Evolutionary conservation across 371 early-diverging fungal species (phyloP).

Genomic region (Actinomortierella wolfii): DNA sequence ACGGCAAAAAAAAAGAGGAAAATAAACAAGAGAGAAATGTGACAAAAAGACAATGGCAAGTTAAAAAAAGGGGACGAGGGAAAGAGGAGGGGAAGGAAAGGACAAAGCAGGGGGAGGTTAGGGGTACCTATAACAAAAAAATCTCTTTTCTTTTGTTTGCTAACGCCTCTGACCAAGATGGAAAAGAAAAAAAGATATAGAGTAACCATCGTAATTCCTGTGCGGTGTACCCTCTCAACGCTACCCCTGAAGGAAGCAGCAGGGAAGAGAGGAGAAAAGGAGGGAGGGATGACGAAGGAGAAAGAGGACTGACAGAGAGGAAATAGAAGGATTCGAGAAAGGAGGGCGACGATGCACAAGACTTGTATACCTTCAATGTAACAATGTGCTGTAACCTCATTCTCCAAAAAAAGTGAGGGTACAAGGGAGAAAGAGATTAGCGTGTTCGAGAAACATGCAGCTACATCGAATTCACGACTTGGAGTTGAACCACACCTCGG

Average conservation of each 20-base stretch:
- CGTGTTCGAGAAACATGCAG: too few relatives aligned
- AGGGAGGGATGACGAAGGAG: background rate
- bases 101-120: too few relatives aligned
- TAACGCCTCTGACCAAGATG: too few relatives aligned
- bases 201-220: background rate
- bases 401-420: too few relatives aligned
- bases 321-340: background rate
- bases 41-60: constrained; percentile 1
- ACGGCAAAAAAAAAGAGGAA: background rate
- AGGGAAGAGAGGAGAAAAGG: constrained; percentile 3
- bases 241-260: background rate
- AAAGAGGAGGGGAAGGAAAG: background rate
- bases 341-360: background rate
- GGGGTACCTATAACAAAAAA: too few relatives aligned
- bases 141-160: too few relatives aligned
- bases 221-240: too few relatives aligned
- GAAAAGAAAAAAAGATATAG: background rate
- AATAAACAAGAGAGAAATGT: background rate
- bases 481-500: too few relatives aligned
- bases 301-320: background rate
- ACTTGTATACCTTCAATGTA: too few relatives aligned
- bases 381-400: too few relatives aligned
- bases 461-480: too few relatives aligned
- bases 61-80: background rate
- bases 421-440: too few relatives aligned